Percentiles rank a stretch among this genome's conserved stretches.
Conservation (phyloP, 768 basidiomycete species). For the Rhizopogon salebrosus region DNA sequence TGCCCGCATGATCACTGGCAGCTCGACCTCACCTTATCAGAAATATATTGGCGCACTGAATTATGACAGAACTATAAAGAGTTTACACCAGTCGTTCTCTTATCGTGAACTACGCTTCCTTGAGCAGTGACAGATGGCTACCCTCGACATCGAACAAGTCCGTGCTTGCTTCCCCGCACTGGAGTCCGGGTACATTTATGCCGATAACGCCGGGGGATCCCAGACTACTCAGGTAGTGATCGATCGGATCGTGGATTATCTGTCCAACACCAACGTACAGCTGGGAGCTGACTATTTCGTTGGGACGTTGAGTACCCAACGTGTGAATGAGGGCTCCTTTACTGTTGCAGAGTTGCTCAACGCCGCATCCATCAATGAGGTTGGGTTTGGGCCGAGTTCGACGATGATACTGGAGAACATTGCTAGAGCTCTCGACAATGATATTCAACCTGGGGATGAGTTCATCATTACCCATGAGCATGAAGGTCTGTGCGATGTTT, state of each 20-base stretch:
- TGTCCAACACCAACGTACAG: slow-evolving; percentile 69
- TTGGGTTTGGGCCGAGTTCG: slow-evolving; percentile 63
- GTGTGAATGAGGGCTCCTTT: slow-evolving; percentile 43
- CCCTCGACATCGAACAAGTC: slow-evolving; percentile 43
- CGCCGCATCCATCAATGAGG: slow-evolving; percentile 54
- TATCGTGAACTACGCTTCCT: neutral
- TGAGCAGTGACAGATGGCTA: slow-evolving; percentile 10
- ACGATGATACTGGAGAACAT: slow-evolving; percentile 69
- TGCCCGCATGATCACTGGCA: neutral
- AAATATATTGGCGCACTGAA: neutral
- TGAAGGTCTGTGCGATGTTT: slow-evolving; percentile 45
- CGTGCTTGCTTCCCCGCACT: slow-evolving; percentile 63
- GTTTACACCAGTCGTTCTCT: neutral
- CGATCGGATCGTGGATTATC: slow-evolving; percentile 60
- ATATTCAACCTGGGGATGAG: slow-evolving; percentile 58
- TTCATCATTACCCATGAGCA: slow-evolving; percentile 78
- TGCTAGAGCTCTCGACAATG: slow-evolving; percentile 51
- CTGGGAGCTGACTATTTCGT: slow-evolving; percentile 67
- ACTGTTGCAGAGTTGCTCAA: slow-evolving; percentile 59
- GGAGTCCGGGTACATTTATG: slow-evolving; percentile 56
- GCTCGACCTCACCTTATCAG: neutral
- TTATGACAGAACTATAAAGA: neutral
- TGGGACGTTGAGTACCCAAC: slow-evolving; percentile 46
- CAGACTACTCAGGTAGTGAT: slow-evolving; percentile 53
- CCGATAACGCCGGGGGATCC: slow-evolving; percentile 76